Evolutionary conservation across 2,329 filamentous ascomycete genomes (phyloP).

Genomic region (Falciphora oryzae): DNA sequence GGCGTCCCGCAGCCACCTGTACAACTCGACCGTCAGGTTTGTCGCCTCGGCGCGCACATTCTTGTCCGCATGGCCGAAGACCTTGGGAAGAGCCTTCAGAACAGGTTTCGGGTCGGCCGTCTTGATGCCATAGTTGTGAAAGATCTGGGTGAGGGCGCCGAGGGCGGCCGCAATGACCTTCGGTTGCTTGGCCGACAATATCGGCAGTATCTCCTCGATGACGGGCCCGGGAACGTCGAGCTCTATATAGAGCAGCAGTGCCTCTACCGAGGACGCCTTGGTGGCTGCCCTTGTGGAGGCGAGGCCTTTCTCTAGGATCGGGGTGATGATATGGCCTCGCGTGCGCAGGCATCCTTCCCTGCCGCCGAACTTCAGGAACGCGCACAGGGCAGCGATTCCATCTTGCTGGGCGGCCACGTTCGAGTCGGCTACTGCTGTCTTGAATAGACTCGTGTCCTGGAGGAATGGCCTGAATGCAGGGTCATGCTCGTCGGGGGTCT

Average conservation of each 20-base stretch:
- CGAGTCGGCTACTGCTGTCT: slow-evolving; percentile 84
- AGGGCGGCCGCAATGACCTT: slow-evolving; percentile 74
- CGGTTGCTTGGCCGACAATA: slow-evolving; percentile 80
- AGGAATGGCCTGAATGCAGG: slow-evolving; percentile 83
- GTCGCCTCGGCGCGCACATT: slow-evolving; percentile 94
- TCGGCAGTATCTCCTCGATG: slow-evolving; percentile 82
- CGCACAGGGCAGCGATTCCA: slow-evolving; percentile 78
- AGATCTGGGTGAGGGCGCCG: slow-evolving; percentile 73
- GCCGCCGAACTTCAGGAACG: slow-evolving; percentile 88
- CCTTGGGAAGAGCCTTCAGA: slow-evolving; percentile 82
- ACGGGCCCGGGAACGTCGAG: slow-evolving; percentile 79
- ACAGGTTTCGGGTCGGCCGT: slow-evolving; percentile 88
- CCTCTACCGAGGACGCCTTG: slow-evolving; percentile 82
- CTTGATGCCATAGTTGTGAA: slow-evolving; percentile 94
- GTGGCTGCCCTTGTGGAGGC: slow-evolving; percentile 81
- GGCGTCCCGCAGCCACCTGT: slow-evolving; percentile 92
- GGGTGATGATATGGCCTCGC: slow-evolving; percentile 64
- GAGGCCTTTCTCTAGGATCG: slow-evolving; percentile 88
- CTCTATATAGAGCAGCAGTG: slow-evolving; percentile 82
- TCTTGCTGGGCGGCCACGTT: slow-evolving; percentile 97
- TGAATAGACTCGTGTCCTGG: slow-evolving; percentile 81
- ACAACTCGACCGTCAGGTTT: slow-evolving; percentile 86
- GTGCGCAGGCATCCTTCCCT: slow-evolving; percentile 73
- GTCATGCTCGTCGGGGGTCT: slow-evolving; percentile 77
- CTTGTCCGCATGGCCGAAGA: slow-evolving; percentile 95